Percentiles rank a stretch among this genome's conserved stretches.
These are phyloP conservation scores for Nelumbo lutea DNA, from an alignment of 164 flowering plant genomes.

Conservation along the genomic window DNA sequence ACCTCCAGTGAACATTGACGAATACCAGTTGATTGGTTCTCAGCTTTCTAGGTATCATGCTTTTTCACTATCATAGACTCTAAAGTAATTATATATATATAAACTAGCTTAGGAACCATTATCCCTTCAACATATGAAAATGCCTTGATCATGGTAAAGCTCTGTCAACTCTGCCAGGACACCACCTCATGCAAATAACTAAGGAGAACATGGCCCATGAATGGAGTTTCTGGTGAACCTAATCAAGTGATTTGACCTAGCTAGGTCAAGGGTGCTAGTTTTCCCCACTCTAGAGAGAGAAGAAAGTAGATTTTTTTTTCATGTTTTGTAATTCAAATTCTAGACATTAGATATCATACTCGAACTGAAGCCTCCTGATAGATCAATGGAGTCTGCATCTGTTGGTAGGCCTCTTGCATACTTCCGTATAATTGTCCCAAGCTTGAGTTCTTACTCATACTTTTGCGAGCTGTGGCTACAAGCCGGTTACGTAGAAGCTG, in stretches of 20 bases:
- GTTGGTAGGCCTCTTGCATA: slow-evolving; percentile 94
- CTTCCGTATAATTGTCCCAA: slow-evolving; percentile 83
- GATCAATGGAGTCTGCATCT: slow-evolving; percentile 93
- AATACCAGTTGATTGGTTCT: too few species aligned
- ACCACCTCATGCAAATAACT: background rate
- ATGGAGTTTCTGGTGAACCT: background rate
- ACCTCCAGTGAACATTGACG: too few species aligned
- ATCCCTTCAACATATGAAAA: too few species aligned
- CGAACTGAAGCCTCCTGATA: slow-evolving; percentile 61
- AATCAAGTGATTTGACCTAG: too few species aligned
- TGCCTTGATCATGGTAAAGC: background rate
- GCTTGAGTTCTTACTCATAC: slow-evolving; percentile 76
- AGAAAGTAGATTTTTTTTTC: too few species aligned
- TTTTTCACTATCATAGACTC: background rate
- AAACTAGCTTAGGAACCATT: background rate
- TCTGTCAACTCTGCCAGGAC: background rate
- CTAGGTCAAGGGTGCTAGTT: too few species aligned
- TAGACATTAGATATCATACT: slow-evolving; percentile 23
- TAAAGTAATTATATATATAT: background rate
- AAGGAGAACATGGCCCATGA: background rate
- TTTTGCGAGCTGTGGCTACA: slow-evolving; percentile 64
- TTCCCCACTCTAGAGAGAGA: too few species aligned
- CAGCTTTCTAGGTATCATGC: too few species aligned
- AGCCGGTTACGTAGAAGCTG: slow-evolving; percentile 90
- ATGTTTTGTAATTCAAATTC: too few species aligned